Percentiles rank a stretch among this genome's conserved stretches.
These are phyloP conservation scores for Paecilomyces dactylethromorphus DNA, from an alignment of 2,329 filamentous ascomycete genomes.

Conservation along the genomic window DNA sequence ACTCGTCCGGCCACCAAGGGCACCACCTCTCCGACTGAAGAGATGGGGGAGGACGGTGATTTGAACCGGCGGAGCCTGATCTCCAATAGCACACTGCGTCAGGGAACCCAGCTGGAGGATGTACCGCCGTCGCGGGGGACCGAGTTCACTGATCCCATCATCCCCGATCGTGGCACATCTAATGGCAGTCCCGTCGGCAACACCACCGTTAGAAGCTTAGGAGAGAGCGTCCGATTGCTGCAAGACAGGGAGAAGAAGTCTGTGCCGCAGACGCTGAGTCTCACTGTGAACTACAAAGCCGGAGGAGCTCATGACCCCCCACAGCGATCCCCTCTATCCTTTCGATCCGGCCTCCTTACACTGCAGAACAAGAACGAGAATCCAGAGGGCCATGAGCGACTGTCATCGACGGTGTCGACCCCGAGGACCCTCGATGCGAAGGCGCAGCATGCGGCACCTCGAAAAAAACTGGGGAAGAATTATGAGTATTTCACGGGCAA, in stretches of 20 bases:
- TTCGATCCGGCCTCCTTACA: constrained; percentile 67
- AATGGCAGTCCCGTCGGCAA: constrained; percentile 65
- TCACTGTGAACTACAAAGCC: constrained; percentile 55
- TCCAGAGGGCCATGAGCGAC: constrained; percentile 63
- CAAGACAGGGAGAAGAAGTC: constrained; percentile 46
- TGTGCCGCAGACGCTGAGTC: constrained; percentile 45
- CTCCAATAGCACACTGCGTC: constrained; percentile 44
- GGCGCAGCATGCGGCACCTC: constrained; percentile 20
- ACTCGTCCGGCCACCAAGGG: constrained; percentile 41
- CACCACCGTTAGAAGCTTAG: constrained; percentile 56
- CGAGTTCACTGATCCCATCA: constrained; percentile 69
- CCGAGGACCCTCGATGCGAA: constrained; percentile 55
- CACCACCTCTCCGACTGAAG: constrained; percentile 32
- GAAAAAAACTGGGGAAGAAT: constrained; percentile 58
- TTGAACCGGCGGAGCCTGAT: constrained; percentile 55
- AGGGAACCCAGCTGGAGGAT: constrained; percentile 26
- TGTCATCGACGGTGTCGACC: constrained; percentile 74
- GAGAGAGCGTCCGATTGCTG: constrained; percentile 73
- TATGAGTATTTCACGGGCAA: constrained; percentile 94
- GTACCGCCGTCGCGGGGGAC: constrained; percentile 71
- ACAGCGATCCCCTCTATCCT: constrained; percentile 66
- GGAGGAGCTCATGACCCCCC: constrained; percentile 51
- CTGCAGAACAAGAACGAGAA: constrained; percentile 48
- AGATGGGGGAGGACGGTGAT: constrained; percentile 38
- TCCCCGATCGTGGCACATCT: constrained; percentile 62